A percentile compares a stretch with the other conserved stretches of the same genome.
Conservation (phyloP, 805 yeast genomes). For the Schwanniomyces sp. region DNA sequence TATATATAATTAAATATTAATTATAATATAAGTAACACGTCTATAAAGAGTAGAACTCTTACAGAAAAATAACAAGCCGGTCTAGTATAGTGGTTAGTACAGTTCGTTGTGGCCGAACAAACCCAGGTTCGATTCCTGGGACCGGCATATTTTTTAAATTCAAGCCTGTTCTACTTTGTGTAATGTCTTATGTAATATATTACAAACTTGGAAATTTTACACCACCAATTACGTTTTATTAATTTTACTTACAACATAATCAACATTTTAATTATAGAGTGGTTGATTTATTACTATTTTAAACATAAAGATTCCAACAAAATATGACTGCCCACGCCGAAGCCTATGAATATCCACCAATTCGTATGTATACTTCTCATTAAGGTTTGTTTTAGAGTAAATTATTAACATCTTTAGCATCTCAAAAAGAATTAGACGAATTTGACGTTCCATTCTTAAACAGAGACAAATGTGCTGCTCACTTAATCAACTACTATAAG, state of each 20-base stretch:
- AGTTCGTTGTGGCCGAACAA: constrained; percentile 50
- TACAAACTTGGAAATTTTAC: not conserved
- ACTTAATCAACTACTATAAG: constrained; percentile 40
- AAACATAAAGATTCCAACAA: not conserved
- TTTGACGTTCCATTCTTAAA: constrained; percentile 41
- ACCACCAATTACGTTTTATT: constrained; percentile 3
- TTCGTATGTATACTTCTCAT: constrained; percentile 14
- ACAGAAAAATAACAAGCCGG: constrained; percentile 27
- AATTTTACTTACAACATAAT: constrained; percentile 1
- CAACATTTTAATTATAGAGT: not conserved
- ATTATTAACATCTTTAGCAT: constrained; percentile 11
- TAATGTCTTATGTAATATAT: not conserved
- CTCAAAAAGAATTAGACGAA: constrained; percentile 39
- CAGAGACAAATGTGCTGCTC: constrained; percentile 47
- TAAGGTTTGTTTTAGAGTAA: not conserved
- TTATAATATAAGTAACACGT: not conserved
- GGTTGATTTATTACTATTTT: not conserved
- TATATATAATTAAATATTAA: no score
- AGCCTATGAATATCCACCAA: constrained; percentile 17
- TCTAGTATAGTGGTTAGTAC: constrained; percentile 52
- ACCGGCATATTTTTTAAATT: constrained; percentile 32
- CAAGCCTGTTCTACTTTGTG: not conserved
- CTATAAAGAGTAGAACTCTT: no score
- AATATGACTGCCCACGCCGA: constrained; percentile 9
- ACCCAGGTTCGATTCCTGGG: constrained; percentile 56